Conservation (phyloP, 2,329 filamentous ascomycete species). For the Aspergillus latus region DNA sequence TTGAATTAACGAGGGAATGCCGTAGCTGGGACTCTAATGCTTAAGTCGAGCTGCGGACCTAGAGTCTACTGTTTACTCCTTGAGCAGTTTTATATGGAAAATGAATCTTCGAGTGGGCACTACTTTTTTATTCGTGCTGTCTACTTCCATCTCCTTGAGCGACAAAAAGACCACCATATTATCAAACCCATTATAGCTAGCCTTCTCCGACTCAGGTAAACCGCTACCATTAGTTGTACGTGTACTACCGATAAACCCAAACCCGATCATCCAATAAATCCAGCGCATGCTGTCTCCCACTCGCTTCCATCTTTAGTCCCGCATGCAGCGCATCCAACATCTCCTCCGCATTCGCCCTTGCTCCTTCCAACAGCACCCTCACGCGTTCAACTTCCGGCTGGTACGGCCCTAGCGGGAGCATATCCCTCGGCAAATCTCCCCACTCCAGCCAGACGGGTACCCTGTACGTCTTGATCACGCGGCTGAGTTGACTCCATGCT, state of each 20-base stretch:
- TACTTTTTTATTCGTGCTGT: too few species aligned
- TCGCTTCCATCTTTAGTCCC: conserved; percentile 2
- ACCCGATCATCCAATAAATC: conserved; percentile 15
- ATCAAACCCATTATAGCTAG: too few species aligned
- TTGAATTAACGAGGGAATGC: too few species aligned
- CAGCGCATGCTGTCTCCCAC: conserved; percentile 5
- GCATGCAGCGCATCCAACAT: conserved; percentile 8
- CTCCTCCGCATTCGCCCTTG: conserved; percentile 1
- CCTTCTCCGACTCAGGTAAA: too few species aligned
- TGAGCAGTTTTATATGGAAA: too few species aligned
- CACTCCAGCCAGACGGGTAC: conserved; percentile 2
- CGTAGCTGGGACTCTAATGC: too few species aligned
- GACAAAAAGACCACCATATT: too few species aligned
- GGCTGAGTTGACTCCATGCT: conserved; percentile 4
- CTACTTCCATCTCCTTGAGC: too few species aligned
- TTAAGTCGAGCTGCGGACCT: too few species aligned
- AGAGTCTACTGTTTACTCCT: too few species aligned
- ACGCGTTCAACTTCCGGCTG: conserved; percentile 14
- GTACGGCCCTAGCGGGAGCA: conserved; percentile 11
- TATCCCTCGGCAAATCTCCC: conserved; percentile 11
- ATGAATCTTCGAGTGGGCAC: too few species aligned
- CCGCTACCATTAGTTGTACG: neutral
- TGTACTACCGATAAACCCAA: conserved; percentile 12
- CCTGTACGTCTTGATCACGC: neutral
- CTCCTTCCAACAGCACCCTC: conserved; percentile 8